Conservation (phyloP, 2,329 filamentous ascomycete species). For the Colletotrichum melonis region DNA sequence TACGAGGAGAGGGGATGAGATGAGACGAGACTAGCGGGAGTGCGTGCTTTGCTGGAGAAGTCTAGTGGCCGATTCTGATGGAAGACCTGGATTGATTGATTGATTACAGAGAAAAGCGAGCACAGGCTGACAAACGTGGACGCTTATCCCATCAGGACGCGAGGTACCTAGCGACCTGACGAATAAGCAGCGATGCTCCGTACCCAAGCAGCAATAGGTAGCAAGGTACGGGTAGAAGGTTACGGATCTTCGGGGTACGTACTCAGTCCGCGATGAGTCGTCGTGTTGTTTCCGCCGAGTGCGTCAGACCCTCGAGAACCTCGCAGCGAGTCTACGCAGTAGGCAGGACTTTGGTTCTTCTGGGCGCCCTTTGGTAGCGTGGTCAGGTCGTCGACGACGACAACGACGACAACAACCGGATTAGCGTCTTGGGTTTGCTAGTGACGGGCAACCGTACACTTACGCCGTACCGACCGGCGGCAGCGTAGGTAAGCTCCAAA, state of each 20-base stretch:
- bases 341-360: background rate
- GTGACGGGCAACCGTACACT: background rate
- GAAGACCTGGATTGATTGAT: background rate
- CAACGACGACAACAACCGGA: background rate
- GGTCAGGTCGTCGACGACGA: too few species aligned
- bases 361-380: background rate
- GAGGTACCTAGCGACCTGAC: background rate
- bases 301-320: conserved; percentile 20
- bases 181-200: background rate
- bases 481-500: conserved; percentile 31
- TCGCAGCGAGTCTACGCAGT: background rate
- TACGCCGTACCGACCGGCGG: background rate
- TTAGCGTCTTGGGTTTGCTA: background rate
- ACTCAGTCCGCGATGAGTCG: background rate
- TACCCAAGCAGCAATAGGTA: too few species aligned
- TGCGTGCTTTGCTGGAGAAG: conserved; percentile 3
- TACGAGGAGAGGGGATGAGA: background rate
- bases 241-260: conserved; percentile 15
- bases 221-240: background rate
- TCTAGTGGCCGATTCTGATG: conserved; percentile 19
- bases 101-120: conserved; percentile 28
- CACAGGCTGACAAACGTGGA: conserved; percentile 30
- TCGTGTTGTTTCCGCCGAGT: conserved; percentile 14
- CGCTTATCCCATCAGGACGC: conserved; percentile 6
- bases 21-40: background rate